phyloP scores from a whole-genome alignment of 352 stramenopile genomes.

The Peronosclerospora sorghi region DNA sequence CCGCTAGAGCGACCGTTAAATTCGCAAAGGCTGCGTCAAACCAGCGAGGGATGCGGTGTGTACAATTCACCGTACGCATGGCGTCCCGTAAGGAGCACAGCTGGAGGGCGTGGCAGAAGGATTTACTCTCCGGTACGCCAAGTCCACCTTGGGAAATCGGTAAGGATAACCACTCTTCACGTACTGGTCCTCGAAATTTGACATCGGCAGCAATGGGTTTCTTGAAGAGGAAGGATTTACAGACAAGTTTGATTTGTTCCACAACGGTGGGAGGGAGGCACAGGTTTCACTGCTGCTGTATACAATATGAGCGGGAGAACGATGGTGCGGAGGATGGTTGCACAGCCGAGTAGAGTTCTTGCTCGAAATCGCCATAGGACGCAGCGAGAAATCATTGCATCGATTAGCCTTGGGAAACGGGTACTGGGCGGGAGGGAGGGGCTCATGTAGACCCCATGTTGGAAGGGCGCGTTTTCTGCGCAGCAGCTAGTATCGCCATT shows the following conservation, averaged over 20 bases:
- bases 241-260: not conserved
- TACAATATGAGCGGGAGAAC: slow-evolving; percentile 5
- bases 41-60: not conserved
- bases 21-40: not conserved
- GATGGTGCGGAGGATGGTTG: slow-evolving; percentile 2
- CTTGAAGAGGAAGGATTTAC: slow-evolving; percentile 7
- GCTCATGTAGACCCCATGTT: slow-evolving; percentile 4
- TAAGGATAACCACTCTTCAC: slow-evolving; percentile 3
- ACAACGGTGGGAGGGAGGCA: not conserved
- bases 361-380: slow-evolving; percentile 2
- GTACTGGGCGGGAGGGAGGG: not conserved
- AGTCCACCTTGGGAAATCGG: slow-evolving; percentile 3
- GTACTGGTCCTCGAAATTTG: not conserved
- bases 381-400: not conserved
- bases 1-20: not conserved
- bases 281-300: slow-evolving; percentile 1
- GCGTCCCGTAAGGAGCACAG: slow-evolving; percentile 5
- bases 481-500: too few species aligned
- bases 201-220: not conserved
- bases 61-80: not conserved
- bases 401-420: not conserved
- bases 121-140: not conserved
- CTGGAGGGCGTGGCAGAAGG: slow-evolving; percentile 1
- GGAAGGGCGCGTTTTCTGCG: too few species aligned
- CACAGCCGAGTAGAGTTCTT: not conserved